These are phyloP conservation scores for Candida maesae DNA, from an alignment of 805 yeast genomes.

Conservation along the genomic window DNA sequence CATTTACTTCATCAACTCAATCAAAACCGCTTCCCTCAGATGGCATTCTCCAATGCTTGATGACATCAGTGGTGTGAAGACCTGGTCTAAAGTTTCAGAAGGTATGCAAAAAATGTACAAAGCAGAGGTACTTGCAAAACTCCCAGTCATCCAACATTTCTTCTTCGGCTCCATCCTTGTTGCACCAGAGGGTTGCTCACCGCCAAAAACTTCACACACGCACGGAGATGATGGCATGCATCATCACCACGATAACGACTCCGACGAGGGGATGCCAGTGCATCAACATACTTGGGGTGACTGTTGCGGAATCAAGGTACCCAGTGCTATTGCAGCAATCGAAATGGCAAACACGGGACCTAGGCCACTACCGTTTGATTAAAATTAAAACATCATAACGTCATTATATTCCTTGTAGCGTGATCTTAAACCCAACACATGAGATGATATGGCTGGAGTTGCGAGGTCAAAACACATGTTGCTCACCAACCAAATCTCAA, in stretches of 20 bases:
- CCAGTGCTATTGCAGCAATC: slow-evolving; percentile 92
- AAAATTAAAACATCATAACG: slow-evolving; percentile 10
- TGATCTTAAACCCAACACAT: too few species aligned
- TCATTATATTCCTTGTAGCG: too few species aligned
- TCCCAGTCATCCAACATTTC: slow-evolving; percentile 94
- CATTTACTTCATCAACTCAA: slow-evolving; percentile 75
- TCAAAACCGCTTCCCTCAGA: slow-evolving; percentile 76
- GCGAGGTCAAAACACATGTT: neutral
- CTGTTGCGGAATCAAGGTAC: slow-evolving; percentile 95
- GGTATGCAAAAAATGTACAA: slow-evolving; percentile 96
- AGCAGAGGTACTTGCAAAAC: slow-evolving; percentile 85
- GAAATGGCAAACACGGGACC: slow-evolving; percentile 40
- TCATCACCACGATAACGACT: slow-evolving; percentile 35
- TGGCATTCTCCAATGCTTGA: slow-evolving; percentile 98
- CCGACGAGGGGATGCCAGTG: slow-evolving; percentile 29
- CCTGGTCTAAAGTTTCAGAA: slow-evolving; percentile 86
- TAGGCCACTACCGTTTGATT: slow-evolving; percentile 67
- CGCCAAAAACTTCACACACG: slow-evolving; percentile 28
- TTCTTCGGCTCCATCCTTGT: slow-evolving; percentile 68
- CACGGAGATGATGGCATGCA: slow-evolving; percentile 28
- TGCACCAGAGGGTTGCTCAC: slow-evolving; percentile 70
- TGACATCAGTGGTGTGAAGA: slow-evolving; percentile 87
- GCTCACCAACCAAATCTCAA: slow-evolving; percentile 88
- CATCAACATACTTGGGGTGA: slow-evolving; percentile 82
- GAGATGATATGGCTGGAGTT: too few species aligned